Evolutionary conservation across 345 rosid genomes (phyloP).

Genomic region (Eucalyptus dawsonii): DNA sequence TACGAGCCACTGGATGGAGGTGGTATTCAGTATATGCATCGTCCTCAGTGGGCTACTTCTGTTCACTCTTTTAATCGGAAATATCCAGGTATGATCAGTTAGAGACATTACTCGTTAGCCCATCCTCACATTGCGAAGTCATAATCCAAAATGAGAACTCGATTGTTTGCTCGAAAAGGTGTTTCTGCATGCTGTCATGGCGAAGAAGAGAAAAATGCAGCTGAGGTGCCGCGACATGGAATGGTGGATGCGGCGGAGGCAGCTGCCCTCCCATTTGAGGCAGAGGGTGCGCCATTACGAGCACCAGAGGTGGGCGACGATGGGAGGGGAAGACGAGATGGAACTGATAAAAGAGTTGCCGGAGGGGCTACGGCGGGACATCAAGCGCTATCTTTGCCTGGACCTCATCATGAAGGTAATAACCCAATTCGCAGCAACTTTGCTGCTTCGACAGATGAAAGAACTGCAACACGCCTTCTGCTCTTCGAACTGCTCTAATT

Average conservation of each 20-base stretch:
- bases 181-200: slow-evolving; percentile 61
- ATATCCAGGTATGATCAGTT: slow-evolving; percentile 51
- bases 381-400: slow-evolving; percentile 73
- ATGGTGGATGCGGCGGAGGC: slow-evolving; percentile 96
- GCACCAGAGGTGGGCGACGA: slow-evolving; percentile 52
- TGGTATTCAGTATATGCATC: slow-evolving; percentile 58
- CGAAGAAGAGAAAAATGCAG: slow-evolving; percentile 74
- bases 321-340: slow-evolving; percentile 77
- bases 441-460: neutral
- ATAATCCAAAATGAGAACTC: neutral
- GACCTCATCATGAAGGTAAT: slow-evolving; percentile 82
- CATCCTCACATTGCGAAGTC: neutral
- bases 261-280: slow-evolving; percentile 65
- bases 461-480: neutral
- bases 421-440: neutral
- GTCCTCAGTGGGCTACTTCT: slow-evolving; percentile 73
- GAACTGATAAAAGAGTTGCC: slow-evolving; percentile 68
- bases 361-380: slow-evolving; percentile 78
- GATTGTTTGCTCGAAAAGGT: slow-evolving; percentile 22
- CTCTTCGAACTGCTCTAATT: neutral
- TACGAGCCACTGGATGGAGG: slow-evolving; percentile 71
- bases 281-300: slow-evolving; percentile 74
- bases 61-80: slow-evolving; percentile 76
- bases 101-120: neutral
- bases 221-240: slow-evolving; percentile 69